Evolutionary conservation across 164 flowering plant species (phyloP).

Genomic region (Sextonia rubra): DNA sequence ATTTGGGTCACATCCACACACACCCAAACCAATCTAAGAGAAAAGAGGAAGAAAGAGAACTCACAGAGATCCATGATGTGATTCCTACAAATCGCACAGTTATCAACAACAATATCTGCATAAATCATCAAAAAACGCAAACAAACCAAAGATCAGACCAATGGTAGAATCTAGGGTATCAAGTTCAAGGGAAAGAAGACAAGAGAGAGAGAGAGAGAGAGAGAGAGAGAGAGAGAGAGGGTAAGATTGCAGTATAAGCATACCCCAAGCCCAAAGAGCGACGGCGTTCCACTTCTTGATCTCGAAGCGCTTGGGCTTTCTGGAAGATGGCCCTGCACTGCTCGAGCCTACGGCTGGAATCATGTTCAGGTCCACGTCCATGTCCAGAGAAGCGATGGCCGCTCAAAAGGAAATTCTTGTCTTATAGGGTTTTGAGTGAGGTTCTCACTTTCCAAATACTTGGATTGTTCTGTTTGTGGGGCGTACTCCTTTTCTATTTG

Average conservation of each 20-base stretch:
- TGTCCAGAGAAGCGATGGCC: slow-evolving; percentile 31
- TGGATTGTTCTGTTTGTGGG: no score
- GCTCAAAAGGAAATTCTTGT: not conserved
- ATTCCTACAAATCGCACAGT: slow-evolving; percentile 82
- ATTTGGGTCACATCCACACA: not conserved
- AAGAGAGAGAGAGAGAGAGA: not conserved
- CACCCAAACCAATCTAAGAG: not conserved
- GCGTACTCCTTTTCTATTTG: no score
- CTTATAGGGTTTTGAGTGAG: no score
- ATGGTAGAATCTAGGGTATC: not conserved
- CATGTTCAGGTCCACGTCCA: slow-evolving; percentile 43
- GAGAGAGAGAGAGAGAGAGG: not conserved
- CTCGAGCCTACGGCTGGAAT: slow-evolving; percentile 33
- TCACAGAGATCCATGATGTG: slow-evolving; percentile 94
- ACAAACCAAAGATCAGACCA: not conserved
- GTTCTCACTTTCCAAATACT: no score
- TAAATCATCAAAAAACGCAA: not conserved
- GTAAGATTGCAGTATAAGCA: not conserved
- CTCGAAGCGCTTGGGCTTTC: slow-evolving; percentile 70
- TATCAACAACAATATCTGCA: slow-evolving; percentile 76
- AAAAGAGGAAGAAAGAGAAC: slow-evolving; percentile 14
- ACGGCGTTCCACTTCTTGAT: slow-evolving; percentile 91
- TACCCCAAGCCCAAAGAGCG: slow-evolving; percentile 90
- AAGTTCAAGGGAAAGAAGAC: not conserved
- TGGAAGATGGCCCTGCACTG: slow-evolving; percentile 30